Base-by-base conservation (phyloP, 2,329 filamentous ascomycete species). In the Aspergillus novoparasiticus region DNA sequence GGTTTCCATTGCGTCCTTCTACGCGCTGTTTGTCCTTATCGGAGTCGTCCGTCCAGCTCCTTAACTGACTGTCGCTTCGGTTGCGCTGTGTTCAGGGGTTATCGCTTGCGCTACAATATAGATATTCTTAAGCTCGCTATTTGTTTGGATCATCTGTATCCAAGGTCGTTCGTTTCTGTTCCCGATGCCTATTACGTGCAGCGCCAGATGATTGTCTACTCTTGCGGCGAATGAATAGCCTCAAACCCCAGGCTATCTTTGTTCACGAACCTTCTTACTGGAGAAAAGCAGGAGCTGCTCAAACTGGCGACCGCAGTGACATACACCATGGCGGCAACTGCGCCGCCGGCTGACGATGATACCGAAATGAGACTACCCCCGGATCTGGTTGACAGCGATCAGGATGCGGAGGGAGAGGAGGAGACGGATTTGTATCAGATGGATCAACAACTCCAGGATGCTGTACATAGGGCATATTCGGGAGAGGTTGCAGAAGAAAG, bases 341-440 rank as follows among this genome's bases (percentile, higher is more conserved):
- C 76, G 77, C 75, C 75, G 73, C 74, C 76, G 71, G 72, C 73
- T 63, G 72, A 75, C 66, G 72, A 78, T 64, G 74, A 78, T 66
- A 69, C 72, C 54, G 70, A 72, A 61, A 68, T 73, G 63, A 73
- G 74, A 66, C 69, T 72, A 46, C 71, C 71, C 39, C 63, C 70
- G 36, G 76, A 79, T 59, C 63, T 73, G 63, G 69, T 74, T 50
- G 78, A 79, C 62, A 80, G 79, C 66, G 79, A 81, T 59, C 75
- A 77, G 68, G 79, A 81, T 63, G 79, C 79, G 23, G 79, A 80
- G 62, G 79, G 79, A n/a, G 78, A 80, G 63, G 78, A 80, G 55
- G 78, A 79, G 59, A 77, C 78, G 19, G 78, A 80, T 60, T 60
- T 80, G 36, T 79, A 79, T 59, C 72, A 74, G 53, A 76, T 76